phyloP scores from a whole-genome alignment of 306 rosid genomes.

The Abrus pulchellus region DNA sequence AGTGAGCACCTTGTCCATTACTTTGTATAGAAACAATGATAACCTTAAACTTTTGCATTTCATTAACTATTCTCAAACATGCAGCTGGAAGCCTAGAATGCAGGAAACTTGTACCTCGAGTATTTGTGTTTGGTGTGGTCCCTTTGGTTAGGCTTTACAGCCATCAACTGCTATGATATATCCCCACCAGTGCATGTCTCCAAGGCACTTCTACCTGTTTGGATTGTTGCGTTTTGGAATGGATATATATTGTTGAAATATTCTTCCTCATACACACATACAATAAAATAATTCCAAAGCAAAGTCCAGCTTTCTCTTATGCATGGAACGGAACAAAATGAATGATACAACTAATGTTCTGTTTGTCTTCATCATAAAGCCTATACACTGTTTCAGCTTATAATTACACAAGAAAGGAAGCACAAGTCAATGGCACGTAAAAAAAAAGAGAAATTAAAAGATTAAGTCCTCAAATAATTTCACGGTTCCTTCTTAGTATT shows the following conservation, averaged over 20 bases:
- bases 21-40: slow-evolving; percentile 7
- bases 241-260: slow-evolving; percentile 1
- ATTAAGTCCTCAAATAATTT: neutral
- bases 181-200: slow-evolving; percentile 17
- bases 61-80: slow-evolving; percentile 12
- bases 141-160: slow-evolving; percentile 37
- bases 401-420: slow-evolving; percentile 4
- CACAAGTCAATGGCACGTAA: neutral
- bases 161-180: slow-evolving; percentile 25
- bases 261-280: neutral
- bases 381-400: neutral
- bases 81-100: slow-evolving; percentile 1
- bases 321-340: neutral
- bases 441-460: neutral
- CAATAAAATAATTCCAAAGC: slow-evolving; percentile 18
- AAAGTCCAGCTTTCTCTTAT: slow-evolving; percentile 16
- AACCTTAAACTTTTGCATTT: neutral
- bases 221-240: slow-evolving; percentile 39
- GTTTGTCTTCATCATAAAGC: neutral
- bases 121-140: slow-evolving; percentile 28
- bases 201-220: neutral
- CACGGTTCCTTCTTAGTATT: too few relatives aligned
- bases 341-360: neutral
- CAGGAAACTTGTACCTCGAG: slow-evolving; percentile 10
- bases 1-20: slow-evolving; percentile 3